phyloP scores from a whole-genome alignment of 2,329 filamentous ascomycete species.

The Sarocladiaceae sp. region DNA sequence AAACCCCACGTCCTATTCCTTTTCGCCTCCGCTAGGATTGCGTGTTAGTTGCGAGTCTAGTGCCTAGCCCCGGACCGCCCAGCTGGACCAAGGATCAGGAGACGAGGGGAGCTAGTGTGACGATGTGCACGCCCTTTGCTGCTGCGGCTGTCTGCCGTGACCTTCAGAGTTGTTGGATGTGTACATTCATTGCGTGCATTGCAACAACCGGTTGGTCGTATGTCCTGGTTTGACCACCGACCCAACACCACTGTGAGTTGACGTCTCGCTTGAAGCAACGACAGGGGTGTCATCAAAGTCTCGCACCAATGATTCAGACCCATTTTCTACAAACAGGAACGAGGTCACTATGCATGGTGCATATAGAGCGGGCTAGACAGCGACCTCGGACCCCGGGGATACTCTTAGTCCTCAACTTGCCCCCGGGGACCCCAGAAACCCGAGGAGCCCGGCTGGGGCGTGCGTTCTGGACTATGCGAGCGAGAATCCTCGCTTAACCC shows the following conservation, averaged over 20 bases:
- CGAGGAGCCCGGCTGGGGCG: background rate
- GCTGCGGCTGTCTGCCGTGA: no score
- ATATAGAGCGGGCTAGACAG: background rate
- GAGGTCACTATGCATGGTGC: background rate
- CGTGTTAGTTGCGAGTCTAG: background rate
- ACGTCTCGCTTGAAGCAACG: no score
- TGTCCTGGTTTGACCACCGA: no score
- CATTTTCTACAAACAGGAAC: background rate
- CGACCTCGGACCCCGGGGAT: background rate
- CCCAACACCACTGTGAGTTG: no score
- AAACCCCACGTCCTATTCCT: background rate
- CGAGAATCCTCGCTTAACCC: background rate
- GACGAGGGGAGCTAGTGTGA: background rate
- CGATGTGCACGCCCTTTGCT: background rate
- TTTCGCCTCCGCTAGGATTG: background rate
- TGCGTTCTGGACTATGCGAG: no score
- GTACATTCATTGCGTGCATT: no score
- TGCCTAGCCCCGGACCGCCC: background rate
- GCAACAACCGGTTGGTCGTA: no score
- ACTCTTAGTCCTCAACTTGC: background rate
- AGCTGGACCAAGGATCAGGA: background rate
- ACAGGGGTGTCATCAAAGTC: no score
- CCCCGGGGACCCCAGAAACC: slow-evolving; percentile 1
- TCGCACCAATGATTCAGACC: no score
- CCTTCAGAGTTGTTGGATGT: no score